Base-by-base conservation (phyloP, 371 early-diverging fungal species). In the Haplosporangium sp. region DNA sequence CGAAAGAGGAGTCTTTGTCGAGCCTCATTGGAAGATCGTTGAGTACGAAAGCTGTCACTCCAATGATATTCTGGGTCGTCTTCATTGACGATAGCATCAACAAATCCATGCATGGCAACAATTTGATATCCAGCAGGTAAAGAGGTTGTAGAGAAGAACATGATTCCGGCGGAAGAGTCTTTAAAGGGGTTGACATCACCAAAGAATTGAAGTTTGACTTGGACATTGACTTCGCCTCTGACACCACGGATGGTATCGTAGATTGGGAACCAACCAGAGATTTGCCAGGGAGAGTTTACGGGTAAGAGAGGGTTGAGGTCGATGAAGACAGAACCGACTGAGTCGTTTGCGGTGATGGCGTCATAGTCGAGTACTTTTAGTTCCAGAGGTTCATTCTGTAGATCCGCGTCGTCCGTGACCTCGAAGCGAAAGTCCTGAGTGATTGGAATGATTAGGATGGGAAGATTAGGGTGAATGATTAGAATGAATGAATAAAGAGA, bases 251-350 rank as follows among this genome's bases (percentile, higher is more conserved):
- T 84, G 0, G 91, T 85, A 55, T 88, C 91, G 62, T 88, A 91
- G 38, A 94, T 88, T 0, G 94, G 94, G 72, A 94, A 92, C 94
- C 94, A 94, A 15, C 94, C 94, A 34, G 89, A 83, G 15, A 93
- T 88, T 47, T 88, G 87, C 58, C 86, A 67, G 7, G 83, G 75
- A 19, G 85, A 82, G 35, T 84, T 83, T 17, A 71, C 84, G 19
- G 86, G 85, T 45, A 92, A 70, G 11, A 94, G 85, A 5, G 92
- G 92, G 69, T 93, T 92, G 52, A 94, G 74, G 71, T 94, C 94
- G 56, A 94, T 82, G 56, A 88, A 85, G 17, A 93, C 93, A 17
- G 87, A 85, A 10, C 94, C 94, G 35, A 94, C 90, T 40, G 88
- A 87, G 76, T 94, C 94, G 65, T 92, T 89, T 66, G 92, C 91